Conservation (phyloP, 306 rosid species). For the Begonia loranthoides region DNA sequence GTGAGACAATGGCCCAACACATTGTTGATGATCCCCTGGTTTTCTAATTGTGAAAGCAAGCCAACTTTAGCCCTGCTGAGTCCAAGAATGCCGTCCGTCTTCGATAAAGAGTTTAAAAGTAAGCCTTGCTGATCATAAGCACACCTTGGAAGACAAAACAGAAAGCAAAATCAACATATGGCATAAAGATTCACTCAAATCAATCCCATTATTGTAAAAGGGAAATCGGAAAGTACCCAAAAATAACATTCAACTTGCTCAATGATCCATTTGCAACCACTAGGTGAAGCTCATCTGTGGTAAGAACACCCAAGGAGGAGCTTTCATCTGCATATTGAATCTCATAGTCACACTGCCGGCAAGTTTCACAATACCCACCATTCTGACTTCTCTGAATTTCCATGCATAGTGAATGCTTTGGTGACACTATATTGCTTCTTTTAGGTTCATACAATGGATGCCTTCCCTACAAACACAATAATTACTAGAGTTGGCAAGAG, state of each 20-base stretch:
- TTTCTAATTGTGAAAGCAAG: constrained; percentile 56
- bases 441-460: constrained; percentile 54
- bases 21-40: constrained; percentile 55
- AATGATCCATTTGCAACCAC: constrained; percentile 40
- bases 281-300: constrained; percentile 49
- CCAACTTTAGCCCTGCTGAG: constrained; percentile 56
- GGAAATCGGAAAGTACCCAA: constrained; percentile 36
- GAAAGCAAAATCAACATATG: constrained; percentile 13
- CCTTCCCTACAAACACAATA: constrained; percentile 50
- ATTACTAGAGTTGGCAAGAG: constrained; percentile 7
- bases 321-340: constrained; percentile 70
- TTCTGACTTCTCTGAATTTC: constrained; percentile 43
- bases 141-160: constrained; percentile 36
- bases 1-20: constrained; percentile 72
- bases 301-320: constrained; percentile 73
- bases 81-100: constrained; percentile 75
- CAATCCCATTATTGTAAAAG: constrained; percentile 1
- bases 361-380: constrained; percentile 23
- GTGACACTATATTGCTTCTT: constrained; percentile 30
- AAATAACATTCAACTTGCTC: constrained; percentile 38
- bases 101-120: constrained; percentile 42
- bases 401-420: constrained; percentile 38
- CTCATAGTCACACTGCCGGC: constrained; percentile 74
- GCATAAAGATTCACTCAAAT: constrained; percentile 2
- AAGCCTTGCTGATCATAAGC: constrained; percentile 81